Percentiles rank a stretch among this genome's conserved stretches.
These are phyloP conservation scores for Penicillium occitanis DNA, from an alignment of 2,329 filamentous ascomycete species.

Conservation along the genomic window DNA sequence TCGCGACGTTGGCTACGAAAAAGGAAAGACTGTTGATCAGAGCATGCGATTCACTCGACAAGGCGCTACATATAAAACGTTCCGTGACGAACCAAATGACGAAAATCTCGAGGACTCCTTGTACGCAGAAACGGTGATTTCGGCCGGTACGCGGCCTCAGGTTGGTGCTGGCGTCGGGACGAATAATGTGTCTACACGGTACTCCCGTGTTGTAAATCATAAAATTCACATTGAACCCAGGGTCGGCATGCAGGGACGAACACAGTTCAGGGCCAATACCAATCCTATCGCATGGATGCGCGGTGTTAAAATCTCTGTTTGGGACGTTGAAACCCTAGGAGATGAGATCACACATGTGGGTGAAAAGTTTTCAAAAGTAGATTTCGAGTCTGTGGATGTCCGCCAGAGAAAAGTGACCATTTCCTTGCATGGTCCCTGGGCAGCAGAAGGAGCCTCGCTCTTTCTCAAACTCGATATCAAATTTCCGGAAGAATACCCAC, in stretches of 20 bases:
- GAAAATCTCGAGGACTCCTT: slow-evolving; percentile 54
- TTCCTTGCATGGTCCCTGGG: slow-evolving; percentile 62
- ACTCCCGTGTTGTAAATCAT: slow-evolving; percentile 49
- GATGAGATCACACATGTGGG: slow-evolving; percentile 63
- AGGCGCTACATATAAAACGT: slow-evolving; percentile 82
- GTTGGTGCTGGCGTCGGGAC: slow-evolving; percentile 43
- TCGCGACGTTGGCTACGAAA: slow-evolving; percentile 69
- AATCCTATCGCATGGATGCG: slow-evolving; percentile 66
- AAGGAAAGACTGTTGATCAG: slow-evolving; percentile 63
- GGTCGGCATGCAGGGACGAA: slow-evolving; percentile 50
- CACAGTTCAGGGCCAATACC: slow-evolving; percentile 49
- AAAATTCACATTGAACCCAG: slow-evolving; percentile 50
- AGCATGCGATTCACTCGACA: slow-evolving; percentile 74
- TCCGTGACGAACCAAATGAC: slow-evolving; percentile 67
- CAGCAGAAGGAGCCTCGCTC: slow-evolving; percentile 50
- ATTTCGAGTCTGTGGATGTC: slow-evolving; percentile 60
- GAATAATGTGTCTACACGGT: slow-evolving; percentile 54
- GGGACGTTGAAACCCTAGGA: slow-evolving; percentile 56
- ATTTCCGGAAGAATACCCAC: slow-evolving; percentile 60
- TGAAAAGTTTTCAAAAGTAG: slow-evolving; percentile 60
- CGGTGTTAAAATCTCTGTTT: slow-evolving; percentile 59
- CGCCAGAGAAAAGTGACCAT: slow-evolving; percentile 55
- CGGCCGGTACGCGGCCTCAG: slow-evolving; percentile 28
- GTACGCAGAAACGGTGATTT: slow-evolving; percentile 34
- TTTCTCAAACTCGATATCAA: slow-evolving; percentile 59